Evolutionary conservation across 805 yeast species (phyloP).

Genomic region (Huiozyma sinensis): DNA sequence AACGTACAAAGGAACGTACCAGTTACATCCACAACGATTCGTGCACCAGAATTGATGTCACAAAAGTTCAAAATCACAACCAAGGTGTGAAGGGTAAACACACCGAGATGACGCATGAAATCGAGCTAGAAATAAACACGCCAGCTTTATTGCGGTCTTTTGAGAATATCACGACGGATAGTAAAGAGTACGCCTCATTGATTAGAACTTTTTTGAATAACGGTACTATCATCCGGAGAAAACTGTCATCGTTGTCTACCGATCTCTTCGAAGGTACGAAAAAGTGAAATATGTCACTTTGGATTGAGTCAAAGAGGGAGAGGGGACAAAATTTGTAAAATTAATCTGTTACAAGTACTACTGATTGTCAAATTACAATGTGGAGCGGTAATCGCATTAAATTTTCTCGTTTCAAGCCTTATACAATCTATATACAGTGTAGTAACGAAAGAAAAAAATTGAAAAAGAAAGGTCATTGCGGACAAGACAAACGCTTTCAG

Average conservation of each 20-base stretch:
- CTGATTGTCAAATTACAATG: no score
- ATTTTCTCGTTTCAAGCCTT: no score
- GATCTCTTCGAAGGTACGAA: conserved; percentile 30
- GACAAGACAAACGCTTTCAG: no score
- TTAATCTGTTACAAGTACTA: neutral
- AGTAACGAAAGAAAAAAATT: no score
- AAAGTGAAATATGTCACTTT: conserved; percentile 6
- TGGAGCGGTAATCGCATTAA: no score
- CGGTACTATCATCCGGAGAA: conserved; percentile 37
- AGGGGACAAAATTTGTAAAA: neutral
- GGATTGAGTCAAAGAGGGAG: no score
- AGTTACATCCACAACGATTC: conserved; percentile 69
- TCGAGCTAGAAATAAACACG: conserved; percentile 43
- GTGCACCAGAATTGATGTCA: conserved; percentile 61
- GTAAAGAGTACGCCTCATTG: conserved; percentile 48
- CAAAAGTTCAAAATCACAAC: conserved; percentile 38
- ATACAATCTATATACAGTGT: no score
- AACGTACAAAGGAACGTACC: conserved; percentile 61
- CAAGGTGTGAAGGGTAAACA: conserved; percentile 15
- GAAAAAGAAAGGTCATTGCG: no score
- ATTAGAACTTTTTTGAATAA: conserved; percentile 50
- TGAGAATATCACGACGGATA: conserved; percentile 33
- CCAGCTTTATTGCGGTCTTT: conserved; percentile 32
- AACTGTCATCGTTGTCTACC: conserved; percentile 24
- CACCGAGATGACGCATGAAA: conserved; percentile 30